Base-by-base conservation (phyloP, 371 early-diverging fungal genomes). In the Enterospora canceri region DNA sequence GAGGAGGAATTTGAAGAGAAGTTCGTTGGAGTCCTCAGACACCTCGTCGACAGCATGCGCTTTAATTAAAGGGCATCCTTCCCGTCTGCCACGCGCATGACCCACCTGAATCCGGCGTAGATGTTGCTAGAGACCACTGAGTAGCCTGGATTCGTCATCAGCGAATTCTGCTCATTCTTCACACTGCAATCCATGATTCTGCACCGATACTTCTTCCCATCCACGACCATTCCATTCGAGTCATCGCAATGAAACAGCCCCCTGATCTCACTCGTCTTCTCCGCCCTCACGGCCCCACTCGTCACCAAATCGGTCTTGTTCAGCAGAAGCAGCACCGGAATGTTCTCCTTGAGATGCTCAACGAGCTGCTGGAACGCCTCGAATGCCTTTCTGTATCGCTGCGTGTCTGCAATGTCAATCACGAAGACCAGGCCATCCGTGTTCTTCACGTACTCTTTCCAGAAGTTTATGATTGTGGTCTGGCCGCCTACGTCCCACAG, bases 401-500 rank as follows among this genome's bases (percentile, higher is more conserved):
- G 88, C 64, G 85, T 85, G 81, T 93, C 92, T 75, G 87, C 88
- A 76, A 87, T 86, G 77, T 93, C 94, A 54, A 92, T 88, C 29
- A 93, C 90, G 77, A 88, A 93, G 72, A 93, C 89, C 65, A 93
- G 87, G 26, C 82, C 83, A 33, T 67, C 68, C n/a, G 76, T 62
- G 16, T 48, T 72, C 26, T 79, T 71, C 18, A 79, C 64, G 65
- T 83, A 83, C 28, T 77, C 71, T 15, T 63, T 47, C 83, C 83
- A 83, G 21, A 82, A 70, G 28, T 67, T 65, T 32, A 82, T 66
- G 47, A 83, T 81, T 28, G 69, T 74, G 16, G 76, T 75, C 74
- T 83, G 81, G 1, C 83, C 83, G 35, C 83, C 83, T n/a, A 83
- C 74, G 65, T 83, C 83, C 80, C 81, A 83, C 15, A 80, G 75